Evolutionary conservation across 306 rosid genomes (phyloP).

Genomic region (Neltuma alba): DNA sequence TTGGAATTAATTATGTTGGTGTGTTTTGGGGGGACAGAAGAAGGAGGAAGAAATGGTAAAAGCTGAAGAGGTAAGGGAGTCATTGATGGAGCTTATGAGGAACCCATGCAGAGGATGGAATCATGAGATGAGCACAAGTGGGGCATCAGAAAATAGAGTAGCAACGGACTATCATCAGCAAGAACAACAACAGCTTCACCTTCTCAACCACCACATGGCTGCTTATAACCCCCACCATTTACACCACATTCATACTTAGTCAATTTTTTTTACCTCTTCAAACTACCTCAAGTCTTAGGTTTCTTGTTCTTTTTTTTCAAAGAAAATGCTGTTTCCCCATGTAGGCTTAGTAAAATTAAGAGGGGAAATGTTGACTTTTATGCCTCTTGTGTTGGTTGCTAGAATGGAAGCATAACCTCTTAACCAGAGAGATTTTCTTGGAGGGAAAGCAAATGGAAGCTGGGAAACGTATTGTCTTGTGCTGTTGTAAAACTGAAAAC

Average conservation of each 20-base stretch:
- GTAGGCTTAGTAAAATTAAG: neutral
- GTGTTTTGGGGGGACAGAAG: slow-evolving; percentile 48
- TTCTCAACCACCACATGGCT: slow-evolving; percentile 45
- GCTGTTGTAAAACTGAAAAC: neutral
- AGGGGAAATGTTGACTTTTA: neutral
- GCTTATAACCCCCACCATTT: slow-evolving; percentile 47
- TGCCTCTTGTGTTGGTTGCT: neutral
- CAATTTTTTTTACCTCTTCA: neutral
- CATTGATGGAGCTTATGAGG: slow-evolving; percentile 68
- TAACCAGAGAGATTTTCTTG: neutral
- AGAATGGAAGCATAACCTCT: neutral
- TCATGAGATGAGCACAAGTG: slow-evolving; percentile 44
- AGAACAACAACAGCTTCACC: slow-evolving; percentile 36
- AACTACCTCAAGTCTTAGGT: neutral
- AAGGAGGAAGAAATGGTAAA: slow-evolving; percentile 70
- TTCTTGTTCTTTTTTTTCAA: neutral
- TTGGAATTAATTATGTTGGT: neutral
- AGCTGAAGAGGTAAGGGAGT: slow-evolving; percentile 81
- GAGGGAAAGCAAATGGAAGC: neutral
- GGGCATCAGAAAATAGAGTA: slow-evolving; percentile 47
- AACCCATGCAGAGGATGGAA: slow-evolving; percentile 53
- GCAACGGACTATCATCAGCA: slow-evolving; percentile 42
- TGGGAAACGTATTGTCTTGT: neutral
- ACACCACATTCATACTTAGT: slow-evolving; percentile 49
- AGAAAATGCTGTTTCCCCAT: neutral